These are phyloP conservation scores for Microglena sp. DNA, from an alignment of 139 green algal genomes.

Conservation along the genomic window DNA sequence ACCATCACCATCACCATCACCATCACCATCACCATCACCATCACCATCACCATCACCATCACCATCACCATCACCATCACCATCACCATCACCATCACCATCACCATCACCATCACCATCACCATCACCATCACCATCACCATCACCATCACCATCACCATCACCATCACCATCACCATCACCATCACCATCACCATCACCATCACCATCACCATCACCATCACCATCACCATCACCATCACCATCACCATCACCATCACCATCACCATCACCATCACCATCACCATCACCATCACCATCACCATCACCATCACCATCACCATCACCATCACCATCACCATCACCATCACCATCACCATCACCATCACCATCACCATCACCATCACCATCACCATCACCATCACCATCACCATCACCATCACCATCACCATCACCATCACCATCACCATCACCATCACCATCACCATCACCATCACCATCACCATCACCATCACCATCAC, in stretches of 20 bases:
- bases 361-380: slow-evolving; percentile 2
- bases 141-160: slow-evolving; percentile 2
- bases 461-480: slow-evolving; percentile 2
- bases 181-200: slow-evolving; percentile 2
- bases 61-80: slow-evolving; percentile 2
- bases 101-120: slow-evolving; percentile 2
- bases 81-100: slow-evolving; percentile 2
- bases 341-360: slow-evolving; percentile 2
- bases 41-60: slow-evolving; percentile 2
- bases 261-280: slow-evolving; percentile 2
- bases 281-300: slow-evolving; percentile 2
- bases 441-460: slow-evolving; percentile 2
- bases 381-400: slow-evolving; percentile 2
- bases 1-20: slow-evolving; percentile 2
- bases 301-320: slow-evolving; percentile 2
- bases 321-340: slow-evolving; percentile 2
- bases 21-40: slow-evolving; percentile 2
- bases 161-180: slow-evolving; percentile 2
- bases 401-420: slow-evolving; percentile 2
- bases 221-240: slow-evolving; percentile 2
- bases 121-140: slow-evolving; percentile 2
- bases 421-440: slow-evolving; percentile 2
- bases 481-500: slow-evolving; percentile 2
- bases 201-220: slow-evolving; percentile 2
- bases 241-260: slow-evolving; percentile 2